Evolutionary conservation across 129 eudicot genomes (phyloP).

Genomic region (Arctium minus): DNA sequence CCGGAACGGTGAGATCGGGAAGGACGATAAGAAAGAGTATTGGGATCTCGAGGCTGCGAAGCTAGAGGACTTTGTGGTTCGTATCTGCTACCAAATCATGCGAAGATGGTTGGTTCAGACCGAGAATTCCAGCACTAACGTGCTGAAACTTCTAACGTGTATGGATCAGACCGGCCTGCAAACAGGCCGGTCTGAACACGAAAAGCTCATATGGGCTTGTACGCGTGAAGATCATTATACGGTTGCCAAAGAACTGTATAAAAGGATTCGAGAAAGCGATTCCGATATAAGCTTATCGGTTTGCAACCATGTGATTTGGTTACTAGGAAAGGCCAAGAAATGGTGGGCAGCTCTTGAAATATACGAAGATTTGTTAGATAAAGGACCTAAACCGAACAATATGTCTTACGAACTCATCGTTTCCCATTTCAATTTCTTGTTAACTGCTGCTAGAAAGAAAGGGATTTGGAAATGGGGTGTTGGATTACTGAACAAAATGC

Average conservation of each 20-base stretch:
- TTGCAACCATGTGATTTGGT: constrained; percentile 91
- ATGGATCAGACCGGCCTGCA: constrained; percentile 71
- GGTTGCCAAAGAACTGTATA: constrained; percentile 79
- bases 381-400: constrained; percentile 83
- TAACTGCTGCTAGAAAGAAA: constrained; percentile 65
- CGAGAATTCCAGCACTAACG: constrained; percentile 42
- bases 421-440: constrained; percentile 76
- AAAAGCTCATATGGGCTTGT: constrained; percentile 94
- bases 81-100: constrained; percentile 83
- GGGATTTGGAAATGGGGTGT: constrained; percentile 96
- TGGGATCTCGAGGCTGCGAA: constrained; percentile 73
- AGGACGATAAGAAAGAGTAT: constrained; percentile 35
- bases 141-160: constrained; percentile 59
- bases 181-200: constrained; percentile 52
- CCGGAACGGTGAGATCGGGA: constrained; percentile 48
- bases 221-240: constrained; percentile 66
- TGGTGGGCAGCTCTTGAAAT: constrained; percentile 99
- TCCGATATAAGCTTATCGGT: constrained; percentile 79
- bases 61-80: constrained; percentile 64
- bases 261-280: constrained; percentile 55
- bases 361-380: constrained; percentile 82
- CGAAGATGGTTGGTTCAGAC: constrained; percentile 69
- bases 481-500: constrained; percentile 80
- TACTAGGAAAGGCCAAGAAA: constrained; percentile 87
- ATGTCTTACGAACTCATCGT: constrained; percentile 85